phyloP scores from a whole-genome alignment of 2,329 filamentous ascomycete species.

The Talaromyces sp. region DNA sequence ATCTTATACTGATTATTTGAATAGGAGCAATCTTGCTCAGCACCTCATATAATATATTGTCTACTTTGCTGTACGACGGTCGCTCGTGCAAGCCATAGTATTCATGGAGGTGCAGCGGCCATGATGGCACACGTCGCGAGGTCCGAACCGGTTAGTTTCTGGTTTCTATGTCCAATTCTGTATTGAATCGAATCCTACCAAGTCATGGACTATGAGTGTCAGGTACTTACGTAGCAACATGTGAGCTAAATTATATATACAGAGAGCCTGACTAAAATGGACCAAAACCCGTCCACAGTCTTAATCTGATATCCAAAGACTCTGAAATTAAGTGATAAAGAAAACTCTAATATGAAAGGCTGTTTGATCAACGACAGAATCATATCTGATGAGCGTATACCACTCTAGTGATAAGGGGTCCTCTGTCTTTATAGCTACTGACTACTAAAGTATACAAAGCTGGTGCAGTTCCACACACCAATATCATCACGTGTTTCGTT shows the following conservation, averaged over 20 bases:
- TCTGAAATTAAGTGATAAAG: too few species aligned
- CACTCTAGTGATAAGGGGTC: neutral
- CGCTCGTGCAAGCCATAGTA: neutral
- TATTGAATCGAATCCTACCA: neutral
- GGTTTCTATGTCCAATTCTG: neutral
- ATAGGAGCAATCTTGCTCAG: neutral
- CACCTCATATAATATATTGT: neutral
- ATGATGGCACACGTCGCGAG: neutral
- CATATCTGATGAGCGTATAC: too few species aligned
- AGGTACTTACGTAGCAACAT: too few species aligned
- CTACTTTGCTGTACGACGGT: neutral
- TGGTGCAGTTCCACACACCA: neutral
- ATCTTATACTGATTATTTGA: neutral
- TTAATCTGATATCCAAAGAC: too few species aligned
- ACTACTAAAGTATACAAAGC: neutral
- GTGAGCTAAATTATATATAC: neutral
- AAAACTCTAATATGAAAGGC: too few species aligned
- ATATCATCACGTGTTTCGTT: too few species aligned
- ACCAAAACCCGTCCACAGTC: neutral
- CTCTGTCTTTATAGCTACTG: neutral
- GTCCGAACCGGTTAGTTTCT: neutral
- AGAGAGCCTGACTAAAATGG: neutral
- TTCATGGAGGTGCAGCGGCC: neutral
- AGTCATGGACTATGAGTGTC: neutral
- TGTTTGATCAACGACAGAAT: too few species aligned